Evolutionary conservation across 2,329 filamentous ascomycete genomes (phyloP).

Genomic region (Ascochyta koolunga): DNA sequence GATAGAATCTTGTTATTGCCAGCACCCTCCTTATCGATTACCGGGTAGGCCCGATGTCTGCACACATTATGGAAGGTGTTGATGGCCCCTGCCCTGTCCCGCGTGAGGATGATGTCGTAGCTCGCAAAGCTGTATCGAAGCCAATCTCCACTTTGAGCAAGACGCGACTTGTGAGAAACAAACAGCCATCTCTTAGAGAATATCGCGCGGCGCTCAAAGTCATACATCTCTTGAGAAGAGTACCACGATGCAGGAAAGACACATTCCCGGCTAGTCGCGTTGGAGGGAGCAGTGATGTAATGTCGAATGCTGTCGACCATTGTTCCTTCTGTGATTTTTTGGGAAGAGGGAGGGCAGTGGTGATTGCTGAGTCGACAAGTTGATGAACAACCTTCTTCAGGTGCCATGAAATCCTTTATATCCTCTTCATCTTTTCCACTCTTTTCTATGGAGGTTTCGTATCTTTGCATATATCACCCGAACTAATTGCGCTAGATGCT

Average conservation of each 20-base stretch:
- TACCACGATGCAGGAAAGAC: conserved; percentile 50
- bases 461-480: background rate
- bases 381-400: background rate
- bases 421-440: background rate
- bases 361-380: background rate
- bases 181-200: conserved; percentile 49
- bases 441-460: background rate
- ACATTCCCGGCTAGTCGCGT: background rate
- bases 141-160: conserved; percentile 21
- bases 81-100: conserved; percentile 24
- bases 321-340: background rate
- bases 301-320: background rate
- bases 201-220: conserved; percentile 54
- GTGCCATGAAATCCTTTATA: background rate
- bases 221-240: conserved; percentile 48
- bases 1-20: conserved; percentile 46
- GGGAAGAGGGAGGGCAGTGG: background rate
- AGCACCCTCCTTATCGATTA: conserved; percentile 32
- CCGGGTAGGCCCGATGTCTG: conserved; percentile 49
- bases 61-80: conserved; percentile 52
- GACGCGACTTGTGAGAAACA: conserved; percentile 38
- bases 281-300: background rate
- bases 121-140: conserved; percentile 12
- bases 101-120: conserved; percentile 19
- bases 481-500: background rate